phyloP scores from a whole-genome alignment of 805 yeast species.

The Saturnispora sanitii region DNA sequence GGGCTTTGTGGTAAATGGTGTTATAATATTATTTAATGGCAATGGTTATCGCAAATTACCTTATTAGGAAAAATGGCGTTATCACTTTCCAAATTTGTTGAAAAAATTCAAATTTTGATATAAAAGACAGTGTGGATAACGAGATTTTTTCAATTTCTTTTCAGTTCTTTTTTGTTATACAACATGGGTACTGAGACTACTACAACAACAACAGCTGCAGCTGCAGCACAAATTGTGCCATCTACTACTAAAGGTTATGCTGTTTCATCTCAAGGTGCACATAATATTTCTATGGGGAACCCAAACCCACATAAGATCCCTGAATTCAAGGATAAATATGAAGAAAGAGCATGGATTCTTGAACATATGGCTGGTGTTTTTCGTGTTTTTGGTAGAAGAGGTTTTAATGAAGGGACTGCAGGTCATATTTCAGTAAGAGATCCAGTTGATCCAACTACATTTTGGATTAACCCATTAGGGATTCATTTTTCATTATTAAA shows the following conservation, averaged over 20 bases:
- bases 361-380: slow-evolving; percentile 83
- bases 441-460: slow-evolving; percentile 69
- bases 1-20: no score
- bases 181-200: background rate
- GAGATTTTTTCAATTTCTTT: no score
- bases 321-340: slow-evolving; percentile 36
- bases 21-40: no score
- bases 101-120: background rate
- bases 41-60: no score
- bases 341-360: slow-evolving; percentile 44
- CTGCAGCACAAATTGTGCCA: slow-evolving; percentile 22
- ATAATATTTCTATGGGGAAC: slow-evolving; percentile 48
- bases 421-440: slow-evolving; percentile 85
- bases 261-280: slow-evolving; percentile 41
- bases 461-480: slow-evolving; percentile 89
- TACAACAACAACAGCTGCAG: slow-evolving; percentile 6
- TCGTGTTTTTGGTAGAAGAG: slow-evolving; percentile 71
- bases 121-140: background rate
- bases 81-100: no score
- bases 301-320: slow-evolving; percentile 45
- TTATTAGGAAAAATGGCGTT: no score
- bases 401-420: slow-evolving; percentile 67
- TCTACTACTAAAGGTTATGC: slow-evolving; percentile 34
- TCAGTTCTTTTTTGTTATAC: background rate
- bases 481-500: slow-evolving; percentile 55